Evolutionary conservation across 2,329 filamentous ascomycete species (phyloP), one percentile per base, ranked within the genome.

Genomic region (Zalaria obscura): DNA sequence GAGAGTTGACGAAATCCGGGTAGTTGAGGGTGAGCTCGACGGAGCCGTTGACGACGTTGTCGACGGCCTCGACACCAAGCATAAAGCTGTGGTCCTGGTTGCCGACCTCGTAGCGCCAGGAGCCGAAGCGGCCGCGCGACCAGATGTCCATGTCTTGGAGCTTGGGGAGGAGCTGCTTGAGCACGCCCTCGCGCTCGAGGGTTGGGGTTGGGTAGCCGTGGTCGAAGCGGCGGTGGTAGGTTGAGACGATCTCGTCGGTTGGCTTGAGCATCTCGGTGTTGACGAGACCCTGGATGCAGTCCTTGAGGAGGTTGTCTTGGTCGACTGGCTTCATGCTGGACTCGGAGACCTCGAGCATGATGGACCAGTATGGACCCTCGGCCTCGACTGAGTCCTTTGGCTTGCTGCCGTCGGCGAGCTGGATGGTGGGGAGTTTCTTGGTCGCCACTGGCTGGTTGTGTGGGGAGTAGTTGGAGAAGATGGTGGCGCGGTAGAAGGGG

Each of bases 401-500:
- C 69, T 86, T 85, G 65, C 78, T 83, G 62, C 91, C 91, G 55
- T 95, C 75, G 44, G 83, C 91, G 35, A 88, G 73, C 63, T 88
- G 83, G 53, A 86, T 68, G 25, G 91, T 96, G 33, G 87, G 77
- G 43, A 98, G 78, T 73, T 93, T 91, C 59, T 73, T 80, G 44
- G 80, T 78, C 45, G 78, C 72, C 51, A 83, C 70, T 29, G 91
- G 91, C 70, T 96, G 91, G 74, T 98, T 98, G 77, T 93, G 80
- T 40, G 89, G 91, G 25, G 91, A 96, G 76, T 98, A 98, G 77
- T 98, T 98, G 67, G 89, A 96, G 78, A 98, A 98, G 70, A 98
- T 96, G 59, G 91, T 98, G 58, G 91, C 91, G 54, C 91, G 85
- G 75, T 98, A 98, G 75, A 98, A 98, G 61, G 87, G 87, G 73